Conservation (phyloP, 2,329 filamentous ascomycete species). For the Aspergillus sojae region DNA sequence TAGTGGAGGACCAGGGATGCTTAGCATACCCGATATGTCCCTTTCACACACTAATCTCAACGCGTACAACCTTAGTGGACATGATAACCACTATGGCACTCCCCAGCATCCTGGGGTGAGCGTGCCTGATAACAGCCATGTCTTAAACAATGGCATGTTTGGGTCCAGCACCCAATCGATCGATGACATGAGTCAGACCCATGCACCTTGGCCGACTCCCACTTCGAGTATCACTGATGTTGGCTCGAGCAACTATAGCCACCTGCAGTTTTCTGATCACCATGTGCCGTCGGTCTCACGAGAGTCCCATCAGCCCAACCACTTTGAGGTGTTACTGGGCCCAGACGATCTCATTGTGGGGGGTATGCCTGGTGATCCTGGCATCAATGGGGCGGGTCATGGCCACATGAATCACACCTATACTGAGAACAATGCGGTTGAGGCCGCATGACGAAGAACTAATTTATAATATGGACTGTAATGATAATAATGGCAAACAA, state of each 20-base stretch:
- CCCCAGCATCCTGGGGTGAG: conserved; percentile 32
- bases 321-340: conserved; percentile 37
- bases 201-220: conserved; percentile 35
- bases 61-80: conserved; percentile 32
- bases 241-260: conserved; percentile 32
- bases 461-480: neutral
- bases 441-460: conserved; percentile 30
- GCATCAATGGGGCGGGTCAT: conserved; percentile 38
- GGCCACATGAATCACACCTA: conserved; percentile 36
- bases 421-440: conserved; percentile 33
- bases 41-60: conserved; percentile 34
- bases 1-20: conserved; percentile 33
- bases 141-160: conserved; percentile 36
- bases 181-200: conserved; percentile 37
- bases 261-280: conserved; percentile 37
- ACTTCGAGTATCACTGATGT: conserved; percentile 36
- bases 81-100: conserved; percentile 38
- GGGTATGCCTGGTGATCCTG: conserved; percentile 34
- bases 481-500: conserved; percentile 13
- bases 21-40: conserved; percentile 39
- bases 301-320: conserved; percentile 35
- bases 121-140: conserved; percentile 36
- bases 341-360: conserved; percentile 42
- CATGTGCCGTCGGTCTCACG: conserved; percentile 32
- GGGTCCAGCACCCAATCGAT: conserved; percentile 34